phyloP scores from a whole-genome alignment of 1,284 basidiomycete species.

The Sporisorium iseilematis-ciliati region DNA sequence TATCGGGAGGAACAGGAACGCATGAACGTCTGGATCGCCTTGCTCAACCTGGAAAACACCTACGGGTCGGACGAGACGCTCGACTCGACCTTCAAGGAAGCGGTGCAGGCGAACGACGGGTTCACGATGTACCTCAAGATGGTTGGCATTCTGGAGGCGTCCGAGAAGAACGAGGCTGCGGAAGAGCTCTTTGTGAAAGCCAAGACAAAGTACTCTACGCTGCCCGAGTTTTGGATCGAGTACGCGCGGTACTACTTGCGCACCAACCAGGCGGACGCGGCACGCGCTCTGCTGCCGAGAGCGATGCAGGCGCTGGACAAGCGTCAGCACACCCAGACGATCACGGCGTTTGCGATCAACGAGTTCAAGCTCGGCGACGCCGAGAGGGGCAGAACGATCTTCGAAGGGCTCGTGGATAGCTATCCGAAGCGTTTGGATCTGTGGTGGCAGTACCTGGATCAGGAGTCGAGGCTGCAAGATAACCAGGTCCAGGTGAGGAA shows the following conservation, averaged over 20 bases:
- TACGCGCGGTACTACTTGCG: constrained; percentile 83
- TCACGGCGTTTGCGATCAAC: constrained; percentile 91
- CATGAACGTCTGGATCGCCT: constrained; percentile 96
- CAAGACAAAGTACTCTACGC: constrained; percentile 90
- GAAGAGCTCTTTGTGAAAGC: constrained; percentile 60
- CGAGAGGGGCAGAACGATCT: constrained; percentile 93
- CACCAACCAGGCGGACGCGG: constrained; percentile 80
- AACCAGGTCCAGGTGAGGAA: constrained; percentile 72
- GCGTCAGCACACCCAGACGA: constrained; percentile 93
- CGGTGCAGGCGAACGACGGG: constrained; percentile 88
- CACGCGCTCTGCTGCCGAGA: constrained; percentile 87
- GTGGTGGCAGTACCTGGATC: constrained; percentile 97
- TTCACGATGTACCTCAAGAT: constrained; percentile 88
- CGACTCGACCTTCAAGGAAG: constrained; percentile 87
- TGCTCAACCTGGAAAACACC: constrained; percentile 93
- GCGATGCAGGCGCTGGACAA: constrained; percentile 93
- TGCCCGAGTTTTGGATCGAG: constrained; percentile 90
- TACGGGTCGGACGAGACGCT: constrained; percentile 83
- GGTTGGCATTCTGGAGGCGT: constrained; percentile 84
- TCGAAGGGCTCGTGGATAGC: constrained; percentile 93
- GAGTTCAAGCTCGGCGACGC: constrained; percentile 95
- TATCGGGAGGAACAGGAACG: constrained; percentile 97
- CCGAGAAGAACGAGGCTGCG: constrained; percentile 75
- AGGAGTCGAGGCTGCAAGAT: constrained; percentile 76
- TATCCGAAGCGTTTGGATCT: constrained; percentile 94